phyloP scores from a whole-genome alignment of 305 asterid species.

The Fraxinus sp. region DNA sequence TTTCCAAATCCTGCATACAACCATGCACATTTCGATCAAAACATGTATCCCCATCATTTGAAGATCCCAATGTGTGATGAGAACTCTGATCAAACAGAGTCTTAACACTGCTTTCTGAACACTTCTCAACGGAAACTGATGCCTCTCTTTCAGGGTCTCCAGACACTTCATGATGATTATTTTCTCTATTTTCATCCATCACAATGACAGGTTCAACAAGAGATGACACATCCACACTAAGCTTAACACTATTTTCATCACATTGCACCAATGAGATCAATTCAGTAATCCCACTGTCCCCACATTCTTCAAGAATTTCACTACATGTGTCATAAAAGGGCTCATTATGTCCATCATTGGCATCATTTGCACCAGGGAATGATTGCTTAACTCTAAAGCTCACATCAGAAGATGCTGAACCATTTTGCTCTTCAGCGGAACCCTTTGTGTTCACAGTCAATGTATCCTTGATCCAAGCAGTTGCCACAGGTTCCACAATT shows the following conservation, averaged over 20 bases:
- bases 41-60: conserved; percentile 19
- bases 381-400: conserved; percentile 26
- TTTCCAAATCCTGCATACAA: conserved; percentile 10
- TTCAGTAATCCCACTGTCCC: conserved; percentile 24
- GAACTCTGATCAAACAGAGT: conserved; percentile 22
- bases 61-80: conserved; percentile 10
- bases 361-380: conserved; percentile 12
- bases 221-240: conserved; percentile 21
- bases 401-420: conserved; percentile 10
- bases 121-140: conserved; percentile 15
- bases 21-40: conserved; percentile 16
- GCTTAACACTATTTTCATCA: conserved; percentile 22
- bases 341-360: conserved; percentile 19
- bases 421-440: conserved; percentile 36
- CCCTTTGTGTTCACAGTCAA: conserved; percentile 14
- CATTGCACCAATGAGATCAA: conserved; percentile 12
- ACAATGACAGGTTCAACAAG: conserved; percentile 28
- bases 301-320: conserved; percentile 17
- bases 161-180: conserved; percentile 19
- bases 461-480: conserved; percentile 16
- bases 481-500: conserved; percentile 26
- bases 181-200: conserved; percentile 24
- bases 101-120: conserved; percentile 27
- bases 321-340: conserved; percentile 16
- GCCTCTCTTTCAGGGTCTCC: conserved; percentile 29